These are phyloP conservation scores for Talaromyces piceae DNA, from an alignment of 2,329 filamentous ascomycete species.

Conservation along the genomic window DNA sequence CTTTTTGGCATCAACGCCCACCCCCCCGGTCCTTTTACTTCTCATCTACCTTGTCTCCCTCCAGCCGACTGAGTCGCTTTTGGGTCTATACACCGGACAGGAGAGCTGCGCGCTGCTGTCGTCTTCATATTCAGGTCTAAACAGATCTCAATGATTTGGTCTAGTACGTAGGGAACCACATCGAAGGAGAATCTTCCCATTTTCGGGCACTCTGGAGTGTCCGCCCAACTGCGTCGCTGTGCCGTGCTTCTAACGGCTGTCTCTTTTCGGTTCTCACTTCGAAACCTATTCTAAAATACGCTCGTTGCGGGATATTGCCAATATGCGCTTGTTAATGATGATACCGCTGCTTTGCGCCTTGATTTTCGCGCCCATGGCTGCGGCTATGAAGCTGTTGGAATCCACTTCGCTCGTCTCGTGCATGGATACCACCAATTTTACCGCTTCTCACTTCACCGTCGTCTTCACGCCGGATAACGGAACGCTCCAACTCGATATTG, in stretches of 20 bases:
- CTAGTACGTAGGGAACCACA: constrained; percentile 2
- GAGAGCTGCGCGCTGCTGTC: not conserved
- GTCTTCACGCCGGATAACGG: constrained; percentile 58
- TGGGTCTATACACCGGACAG: not conserved
- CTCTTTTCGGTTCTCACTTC: not conserved
- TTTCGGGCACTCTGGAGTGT: constrained; percentile 6
- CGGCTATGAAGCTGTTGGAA: constrained; percentile 61
- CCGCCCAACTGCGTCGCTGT: not conserved
- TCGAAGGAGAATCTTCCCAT: not conserved
- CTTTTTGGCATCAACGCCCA: not conserved
- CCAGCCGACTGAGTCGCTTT: not conserved
- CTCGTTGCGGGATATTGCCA: not conserved
- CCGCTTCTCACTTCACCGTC: constrained; percentile 82
- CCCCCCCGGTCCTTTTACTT: not conserved
- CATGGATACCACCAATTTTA: constrained; percentile 76
- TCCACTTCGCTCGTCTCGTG: constrained; percentile 81
- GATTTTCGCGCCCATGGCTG: constrained; percentile 41
- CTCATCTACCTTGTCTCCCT: not conserved
- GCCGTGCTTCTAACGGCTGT: not conserved
- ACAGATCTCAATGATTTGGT: constrained; percentile 5
- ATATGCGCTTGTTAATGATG: constrained; percentile 28
- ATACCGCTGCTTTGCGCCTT: constrained; percentile 33
- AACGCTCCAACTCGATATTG: constrained; percentile 64
- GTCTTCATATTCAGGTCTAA: constrained; percentile 1
- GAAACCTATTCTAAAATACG: not conserved